Evolutionary conservation across 1,284 basidiomycete genomes (phyloP).

Genomic region (Tilletiaria anomala): DNA sequence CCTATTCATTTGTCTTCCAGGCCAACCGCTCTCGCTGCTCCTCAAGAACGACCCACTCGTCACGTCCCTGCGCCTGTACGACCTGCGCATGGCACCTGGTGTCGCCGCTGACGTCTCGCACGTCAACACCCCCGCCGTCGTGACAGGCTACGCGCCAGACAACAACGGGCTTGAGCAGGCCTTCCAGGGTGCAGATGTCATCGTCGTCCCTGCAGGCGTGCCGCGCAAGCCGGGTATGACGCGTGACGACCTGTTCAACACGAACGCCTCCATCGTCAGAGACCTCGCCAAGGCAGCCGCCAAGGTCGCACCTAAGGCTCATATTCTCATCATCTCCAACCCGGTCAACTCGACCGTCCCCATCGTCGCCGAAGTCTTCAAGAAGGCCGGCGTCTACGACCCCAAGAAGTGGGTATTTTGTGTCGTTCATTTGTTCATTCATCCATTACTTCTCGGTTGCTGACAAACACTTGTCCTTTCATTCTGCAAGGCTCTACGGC

Average conservation of each 20-base stretch:
- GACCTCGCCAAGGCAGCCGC: slow-evolving; percentile 84
- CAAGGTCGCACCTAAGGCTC: slow-evolving; percentile 70
- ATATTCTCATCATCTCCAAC: slow-evolving; percentile 91
- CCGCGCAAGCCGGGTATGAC: slow-evolving; percentile 63
- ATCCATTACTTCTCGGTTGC: not conserved
- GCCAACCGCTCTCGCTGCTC: slow-evolving; percentile 59
- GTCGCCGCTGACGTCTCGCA: slow-evolving; percentile 50
- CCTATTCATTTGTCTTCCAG: too few species aligned
- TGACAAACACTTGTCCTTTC: too few species aligned
- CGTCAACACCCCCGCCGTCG: slow-evolving; percentile 76
- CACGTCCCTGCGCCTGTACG: slow-evolving; percentile 47
- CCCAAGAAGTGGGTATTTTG: slow-evolving; percentile 48
- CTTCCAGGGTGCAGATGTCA: slow-evolving; percentile 68
- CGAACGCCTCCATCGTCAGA: slow-evolving; percentile 92
- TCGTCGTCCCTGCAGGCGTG: slow-evolving; percentile 93
- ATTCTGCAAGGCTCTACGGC: slow-evolving; percentile 45
- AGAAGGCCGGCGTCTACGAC: slow-evolving; percentile 79
- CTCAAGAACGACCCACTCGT: slow-evolving; percentile 75
- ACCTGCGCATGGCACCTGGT: slow-evolving; percentile 37
- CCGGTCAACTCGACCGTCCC: slow-evolving; percentile 91
- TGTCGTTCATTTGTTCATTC: not conserved
- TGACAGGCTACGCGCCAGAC: slow-evolving; percentile 46
- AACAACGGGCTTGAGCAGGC: slow-evolving; percentile 63
- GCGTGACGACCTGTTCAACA: slow-evolving; percentile 89
- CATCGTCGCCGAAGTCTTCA: slow-evolving; percentile 86